Conservation (phyloP, 2,329 filamentous ascomycete genomes). For the Aspergillus proliferans region DNA sequence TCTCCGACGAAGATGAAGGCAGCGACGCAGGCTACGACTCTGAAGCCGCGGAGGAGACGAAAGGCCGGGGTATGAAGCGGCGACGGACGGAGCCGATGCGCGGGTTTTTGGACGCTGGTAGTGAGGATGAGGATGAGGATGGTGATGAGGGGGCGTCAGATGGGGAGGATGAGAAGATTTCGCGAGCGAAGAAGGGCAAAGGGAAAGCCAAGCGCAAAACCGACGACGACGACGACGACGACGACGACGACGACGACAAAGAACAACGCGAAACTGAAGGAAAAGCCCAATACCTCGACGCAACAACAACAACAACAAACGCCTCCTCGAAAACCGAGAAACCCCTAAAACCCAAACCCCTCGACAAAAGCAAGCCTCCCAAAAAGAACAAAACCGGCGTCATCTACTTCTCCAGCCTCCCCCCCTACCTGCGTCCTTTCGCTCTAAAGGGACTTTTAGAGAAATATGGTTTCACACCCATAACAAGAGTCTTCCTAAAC, state of each 20-base stretch:
- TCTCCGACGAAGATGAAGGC: conserved; percentile 32
- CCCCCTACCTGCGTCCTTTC: conserved; percentile 44
- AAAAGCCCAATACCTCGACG: conserved; percentile 9
- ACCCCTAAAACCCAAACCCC: conserved; percentile 8
- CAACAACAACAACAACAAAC: not conserved
- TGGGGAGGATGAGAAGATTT: conserved; percentile 6
- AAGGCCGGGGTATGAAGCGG: conserved; percentile 30
- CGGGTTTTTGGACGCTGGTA: conserved; percentile 10
- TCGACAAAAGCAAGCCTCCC: conserved; percentile 13
- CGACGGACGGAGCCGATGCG: conserved; percentile 21
- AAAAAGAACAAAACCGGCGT: conserved; percentile 36
- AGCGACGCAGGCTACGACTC: conserved; percentile 41
- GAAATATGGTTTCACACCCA: conserved; percentile 33
- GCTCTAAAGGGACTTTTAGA: conserved; percentile 38
- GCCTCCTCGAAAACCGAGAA: conserved; percentile 3
- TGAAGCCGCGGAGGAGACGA: conserved; percentile 37
- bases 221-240: conserved; percentile 9
- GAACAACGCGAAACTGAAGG: not conserved
- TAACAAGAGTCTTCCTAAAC: conserved; percentile 40
- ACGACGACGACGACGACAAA: conserved; percentile 2
- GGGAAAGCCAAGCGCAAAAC: conserved; percentile 10
- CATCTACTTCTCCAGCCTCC: conserved; percentile 41
- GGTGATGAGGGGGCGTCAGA: conserved; percentile 10
- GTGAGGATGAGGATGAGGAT: conserved; percentile 46
- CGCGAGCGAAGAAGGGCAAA: conserved; percentile 10